Evolutionary conservation across 495 filamentous ascomycete genomes (phyloP), one percentile per base, ranked within the genome.

Genomic region (Cercophora samala): DNA sequence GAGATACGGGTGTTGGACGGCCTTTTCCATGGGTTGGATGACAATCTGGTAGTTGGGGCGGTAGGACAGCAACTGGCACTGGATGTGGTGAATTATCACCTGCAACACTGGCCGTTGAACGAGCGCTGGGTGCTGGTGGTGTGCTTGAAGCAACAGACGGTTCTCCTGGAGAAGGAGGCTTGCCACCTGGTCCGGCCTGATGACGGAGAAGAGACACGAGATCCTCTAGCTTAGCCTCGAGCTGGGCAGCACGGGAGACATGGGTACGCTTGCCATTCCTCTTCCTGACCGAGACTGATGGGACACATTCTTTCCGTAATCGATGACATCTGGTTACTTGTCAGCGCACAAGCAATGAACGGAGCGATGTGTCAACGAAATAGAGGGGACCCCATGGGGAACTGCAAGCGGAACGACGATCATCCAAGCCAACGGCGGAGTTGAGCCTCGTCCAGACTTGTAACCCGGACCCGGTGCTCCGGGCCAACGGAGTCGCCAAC

Each of bases 201-300:
- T 71, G 76, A 53, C 76, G 70, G 24, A 83, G 75, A 56, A 82
- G 75, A 9, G 73, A 69, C n/a, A 81, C 77, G 4, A 83, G 68
- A 51, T 81, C 79, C 23, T 83, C 81, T 1, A 82, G 72, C 70
- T 81, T 82, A 54, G 80, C 74, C 66, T 82, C 79, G 4, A 81
- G 77, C 64, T 80, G 78, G 18, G 80, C 79, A 0, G 80, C 72
- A 21, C 78, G 71, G 9, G 76, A 75, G 0, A 76, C 68, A 58
- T 75, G 70, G 8, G 63, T 42, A 42, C 72, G 62, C 60, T 69
- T 69, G 17, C 68, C 71, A 52, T 74, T 72, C 13, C 79, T 76
- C 26, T 75, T 80, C 53, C 80, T 76, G n/a, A 80, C 69, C 2
- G 77, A 73, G 8, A 72, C 72, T 0, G 79, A 79, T 15, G 79